Base-by-base conservation (phyloP, 2,329 filamentous ascomycete genomes). In the Albophoma yamanashiensis region DNA sequence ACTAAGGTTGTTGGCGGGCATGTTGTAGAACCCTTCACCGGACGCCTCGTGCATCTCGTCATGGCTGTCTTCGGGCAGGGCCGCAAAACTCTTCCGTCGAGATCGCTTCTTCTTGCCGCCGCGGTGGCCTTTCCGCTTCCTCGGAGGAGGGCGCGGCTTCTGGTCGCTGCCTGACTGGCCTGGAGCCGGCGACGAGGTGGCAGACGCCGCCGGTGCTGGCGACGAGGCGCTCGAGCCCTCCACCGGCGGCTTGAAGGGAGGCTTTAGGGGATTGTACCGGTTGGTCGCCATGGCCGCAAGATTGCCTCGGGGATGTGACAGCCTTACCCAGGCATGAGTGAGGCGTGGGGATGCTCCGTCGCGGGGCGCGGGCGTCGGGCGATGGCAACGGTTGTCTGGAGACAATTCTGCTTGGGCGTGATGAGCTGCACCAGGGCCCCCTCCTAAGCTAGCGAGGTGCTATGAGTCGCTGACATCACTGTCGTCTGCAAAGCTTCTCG, bases 41-140 rank as follows among this genome's bases (percentile, higher is more conserved):
- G 71, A 63, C 40, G 70, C 67, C 27, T 69, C 66, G 53, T 71
- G 70, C 52, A 68, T 67, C 59, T 76, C 74, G 22, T 73, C 71
- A 58, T 77, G 73, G 58, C 68, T 69, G 61, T 88, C 86, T 45
- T 86, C 83, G 40, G 84, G 76, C 1, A 84, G 75, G 20, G 82
- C 79, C 31, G 89, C 87, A 70, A 96, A 96, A 11, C 91, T 96
- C 76, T 90, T 90, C 63, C 89, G 84, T 64, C 91, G 84, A 62
- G 85, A 75, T 61, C 85, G 85, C 74, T 89, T 89, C 76, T 91
- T 92, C 79, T 88, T 92, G 43, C 89, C 88, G 39, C 84, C 87
- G 53, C 89, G 84, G 72, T 91, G 88, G 67, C 86, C 88, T 70
- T 88, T 89, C 70, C 74, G 69, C 72, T 91, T 89, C 78, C 87